These are phyloP conservation scores for Stachybotrys elegans DNA, from an alignment of 2,329 filamentous ascomycete species.

Conservation along the genomic window DNA sequence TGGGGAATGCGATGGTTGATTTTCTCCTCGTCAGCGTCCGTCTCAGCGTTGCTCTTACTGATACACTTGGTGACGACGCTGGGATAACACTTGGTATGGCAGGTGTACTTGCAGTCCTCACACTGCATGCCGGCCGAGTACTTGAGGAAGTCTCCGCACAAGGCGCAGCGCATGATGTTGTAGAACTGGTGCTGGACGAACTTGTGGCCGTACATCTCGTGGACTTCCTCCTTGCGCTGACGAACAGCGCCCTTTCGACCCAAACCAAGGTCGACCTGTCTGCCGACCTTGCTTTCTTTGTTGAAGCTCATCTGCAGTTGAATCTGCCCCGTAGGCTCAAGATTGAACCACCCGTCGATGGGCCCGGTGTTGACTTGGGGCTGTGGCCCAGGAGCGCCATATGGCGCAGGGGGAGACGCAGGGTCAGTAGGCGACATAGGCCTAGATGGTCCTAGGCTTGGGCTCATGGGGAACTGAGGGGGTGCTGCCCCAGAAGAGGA, in stretches of 20 bases:
- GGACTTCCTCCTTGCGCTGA: conserved; percentile 95
- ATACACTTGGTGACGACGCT: conserved; percentile 99
- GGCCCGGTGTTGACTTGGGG: conserved; percentile 52
- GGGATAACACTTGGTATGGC: conserved; percentile 93
- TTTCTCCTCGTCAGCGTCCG: conserved; percentile 97
- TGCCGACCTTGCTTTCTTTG: conserved; percentile 81
- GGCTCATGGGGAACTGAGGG: conserved; percentile 53
- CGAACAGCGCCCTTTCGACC: conserved; percentile 94
- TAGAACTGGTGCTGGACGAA: conserved; percentile 98
- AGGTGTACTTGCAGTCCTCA: conserved; percentile 99
- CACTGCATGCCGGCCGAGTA: conserved; percentile 99
- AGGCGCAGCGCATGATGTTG: conserved; percentile 99
- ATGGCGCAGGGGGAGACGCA: conserved; percentile 23
- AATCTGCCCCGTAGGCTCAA: conserved; percentile 90
- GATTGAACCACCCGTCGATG: conserved; percentile 94
- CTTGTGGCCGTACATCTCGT: conserved; percentile 99
- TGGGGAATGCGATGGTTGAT: conserved; percentile 99
- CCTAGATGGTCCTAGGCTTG: conserved; percentile 34
- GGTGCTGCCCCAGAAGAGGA: conserved; percentile 39
- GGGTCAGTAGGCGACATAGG: conserved; percentile 37
- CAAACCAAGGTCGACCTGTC: conserved; percentile 81
- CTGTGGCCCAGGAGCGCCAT: conserved; percentile 32
- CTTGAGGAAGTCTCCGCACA: conserved; percentile 97
- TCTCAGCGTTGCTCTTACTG: conserved; percentile 98
- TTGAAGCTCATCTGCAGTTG: conserved; percentile 87